These are phyloP conservation scores for barley (Hordeum vulgare) DNA, from an alignment of 176 grass and related monocot genomes.

Conservation along the genomic window DNA sequence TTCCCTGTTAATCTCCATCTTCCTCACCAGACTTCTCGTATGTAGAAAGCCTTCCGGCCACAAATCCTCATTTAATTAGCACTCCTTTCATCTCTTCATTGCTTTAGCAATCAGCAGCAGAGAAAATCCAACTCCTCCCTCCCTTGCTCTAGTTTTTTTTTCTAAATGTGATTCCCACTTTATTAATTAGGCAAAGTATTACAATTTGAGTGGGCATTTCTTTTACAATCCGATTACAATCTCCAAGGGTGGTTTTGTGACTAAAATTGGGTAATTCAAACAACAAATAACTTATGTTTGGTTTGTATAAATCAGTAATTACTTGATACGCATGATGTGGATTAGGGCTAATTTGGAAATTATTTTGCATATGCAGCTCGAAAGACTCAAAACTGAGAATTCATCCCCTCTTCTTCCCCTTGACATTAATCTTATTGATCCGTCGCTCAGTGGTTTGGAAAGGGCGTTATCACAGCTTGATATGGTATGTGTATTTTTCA, in stretches of 20 bases:
- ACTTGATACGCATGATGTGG: neutral
- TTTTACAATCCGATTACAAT: no score
- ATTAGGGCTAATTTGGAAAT: conserved; percentile 9
- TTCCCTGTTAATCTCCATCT: neutral
- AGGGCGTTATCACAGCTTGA: conserved; percentile 86
- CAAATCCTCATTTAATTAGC: neutral
- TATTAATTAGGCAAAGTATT: neutral
- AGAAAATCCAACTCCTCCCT: neutral
- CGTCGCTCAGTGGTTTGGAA: conserved; percentile 70
- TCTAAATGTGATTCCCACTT: neutral
- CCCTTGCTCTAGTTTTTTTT: neutral
- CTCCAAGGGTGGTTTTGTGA: neutral
- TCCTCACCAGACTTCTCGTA: neutral
- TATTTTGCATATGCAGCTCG: conserved; percentile 59
- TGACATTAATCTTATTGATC: conserved; percentile 46
- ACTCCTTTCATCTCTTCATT: neutral
- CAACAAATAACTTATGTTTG: neutral
- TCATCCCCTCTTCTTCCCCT: conserved; percentile 65
- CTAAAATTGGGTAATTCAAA: neutral
- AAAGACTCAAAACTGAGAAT: conserved; percentile 76
- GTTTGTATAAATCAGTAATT: neutral
- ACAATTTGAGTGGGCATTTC: neutral
- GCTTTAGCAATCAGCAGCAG: neutral
- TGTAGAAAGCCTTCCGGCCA: neutral
- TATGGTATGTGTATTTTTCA: conserved; percentile 42